Evolutionary conservation across 2,329 filamentous ascomycete species (phyloP).

Genomic region (Anisogramma anomala): DNA sequence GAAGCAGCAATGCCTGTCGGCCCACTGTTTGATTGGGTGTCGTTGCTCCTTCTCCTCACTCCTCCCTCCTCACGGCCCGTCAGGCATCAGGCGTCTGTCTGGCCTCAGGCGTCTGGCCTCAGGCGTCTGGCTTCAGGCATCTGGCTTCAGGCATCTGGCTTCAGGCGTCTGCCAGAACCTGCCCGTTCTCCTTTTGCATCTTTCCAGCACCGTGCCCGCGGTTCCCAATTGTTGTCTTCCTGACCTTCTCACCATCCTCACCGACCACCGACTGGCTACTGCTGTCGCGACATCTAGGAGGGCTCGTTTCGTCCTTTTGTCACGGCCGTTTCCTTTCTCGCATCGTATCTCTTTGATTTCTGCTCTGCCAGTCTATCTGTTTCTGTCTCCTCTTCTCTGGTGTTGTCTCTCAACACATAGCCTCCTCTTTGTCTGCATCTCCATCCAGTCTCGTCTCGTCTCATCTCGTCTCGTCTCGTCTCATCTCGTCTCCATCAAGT

Average conservation of each 20-base stretch:
- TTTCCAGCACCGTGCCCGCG: no score
- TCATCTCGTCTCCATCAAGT: conserved; percentile 13
- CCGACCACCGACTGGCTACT: conserved; percentile 27
- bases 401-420: conserved; percentile 12
- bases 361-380: conserved; percentile 17
- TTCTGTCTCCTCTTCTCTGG: conserved; percentile 14
- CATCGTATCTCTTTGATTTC: conserved; percentile 25
- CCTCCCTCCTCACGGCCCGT: no score
- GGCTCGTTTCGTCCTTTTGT: conserved; percentile 28
- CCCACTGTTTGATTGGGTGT: conserved; percentile 7
- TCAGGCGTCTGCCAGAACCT: no score
- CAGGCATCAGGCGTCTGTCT: no score
- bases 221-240: no score
- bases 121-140: no score
- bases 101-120: no score
- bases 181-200: no score
- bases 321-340: conserved; percentile 31
- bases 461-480: conserved; percentile 2
- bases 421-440: conserved; percentile 18
- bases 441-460: conserved; percentile 12
- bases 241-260: conserved; percentile 21
- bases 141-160: no score
- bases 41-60: conserved; percentile 9
- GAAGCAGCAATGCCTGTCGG: conserved; percentile 3
- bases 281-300: conserved; percentile 25